Evolutionary conservation across 169 alveolate genomes (phyloP), one percentile per base, ranked within the genome.

Genomic region (Plasmodium billcollinsi): DNA sequence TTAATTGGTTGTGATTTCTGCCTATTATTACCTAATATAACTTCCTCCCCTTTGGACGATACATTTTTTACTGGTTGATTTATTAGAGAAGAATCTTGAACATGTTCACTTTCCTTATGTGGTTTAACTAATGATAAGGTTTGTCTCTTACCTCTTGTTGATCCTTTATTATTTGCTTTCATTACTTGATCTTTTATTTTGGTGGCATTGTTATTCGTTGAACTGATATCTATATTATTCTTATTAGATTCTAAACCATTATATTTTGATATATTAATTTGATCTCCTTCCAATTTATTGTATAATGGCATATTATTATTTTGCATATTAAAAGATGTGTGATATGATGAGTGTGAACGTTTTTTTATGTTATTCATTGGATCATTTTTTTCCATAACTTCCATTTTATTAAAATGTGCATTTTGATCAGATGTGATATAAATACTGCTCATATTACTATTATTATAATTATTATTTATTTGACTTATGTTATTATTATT

Each of bases 1-100:
- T 26, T 83, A 39, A 83, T 83, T 9, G 91, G 91, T 49, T 18
- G 50, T 15, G 91, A 76, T 50, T 76, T 76, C 21, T 76, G 76
- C 33, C 89, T 76, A 58, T 50, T 76, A 29, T 69, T 63, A 24
- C 26, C n/a, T 5, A 62, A 26, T 11, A 14, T 52, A 18, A 39
- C 74, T 12, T 15, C 20, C 47, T 47, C 50, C 59, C 14, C 59
- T 21, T 33, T 73, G 8, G 33, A 26, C 11, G 54, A 20, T 39
- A 39, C 47, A 39, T 75, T 20, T 29, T 58, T 62, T 15, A 67
- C 45, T 26, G 52, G 85, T 58, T 83, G 43, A 21, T 69, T 62
- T n/a, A 29, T 8, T 20, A 49, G 43, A n/a, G 45, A 33, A n/a
- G 63, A n/a, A 11, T 69, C 91, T 26, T 11, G 18, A 24, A 61